Evolutionary conservation across 306 rosid species (phyloP).

Genomic region (Fragaria nilgerrensis): DNA sequence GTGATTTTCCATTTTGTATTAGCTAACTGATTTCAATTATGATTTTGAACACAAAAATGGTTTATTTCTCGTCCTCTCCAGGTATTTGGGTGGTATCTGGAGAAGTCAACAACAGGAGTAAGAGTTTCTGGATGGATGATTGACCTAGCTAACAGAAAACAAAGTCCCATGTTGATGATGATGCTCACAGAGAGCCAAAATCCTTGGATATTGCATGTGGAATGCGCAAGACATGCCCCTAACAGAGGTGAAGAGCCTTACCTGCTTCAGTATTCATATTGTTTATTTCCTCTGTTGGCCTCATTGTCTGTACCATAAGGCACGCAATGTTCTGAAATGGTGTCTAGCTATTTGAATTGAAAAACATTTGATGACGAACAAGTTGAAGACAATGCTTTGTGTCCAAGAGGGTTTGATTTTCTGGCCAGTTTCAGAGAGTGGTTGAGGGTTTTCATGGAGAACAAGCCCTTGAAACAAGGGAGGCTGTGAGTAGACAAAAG

Average conservation of each 20-base stretch:
- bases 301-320: conserved; percentile 3
- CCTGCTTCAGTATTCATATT: background rate
- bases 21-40: background rate
- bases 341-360: background rate
- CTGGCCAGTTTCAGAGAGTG: background rate
- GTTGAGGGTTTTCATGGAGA: conserved; percentile 6
- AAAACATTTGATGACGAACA: background rate
- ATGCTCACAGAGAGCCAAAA: background rate
- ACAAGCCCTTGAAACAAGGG: background rate
- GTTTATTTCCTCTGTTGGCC: background rate
- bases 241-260: conserved; percentile 1
- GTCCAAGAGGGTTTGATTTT: background rate
- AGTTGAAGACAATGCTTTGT: background rate
- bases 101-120: conserved; percentile 30
- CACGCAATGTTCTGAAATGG: background rate
- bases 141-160: background rate
- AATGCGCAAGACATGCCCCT: conserved; percentile 15
- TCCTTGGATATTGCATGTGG: conserved; percentile 10
- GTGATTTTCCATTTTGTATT: background rate
- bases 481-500: background rate
- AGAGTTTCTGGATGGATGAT: background rate
- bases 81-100: conserved; percentile 26
- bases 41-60: background rate
- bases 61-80: background rate
- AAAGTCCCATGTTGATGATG: background rate